These are phyloP conservation scores for Sungouiozyma intestinalis DNA, from an alignment of 805 yeast species.

Conservation along the genomic window DNA sequence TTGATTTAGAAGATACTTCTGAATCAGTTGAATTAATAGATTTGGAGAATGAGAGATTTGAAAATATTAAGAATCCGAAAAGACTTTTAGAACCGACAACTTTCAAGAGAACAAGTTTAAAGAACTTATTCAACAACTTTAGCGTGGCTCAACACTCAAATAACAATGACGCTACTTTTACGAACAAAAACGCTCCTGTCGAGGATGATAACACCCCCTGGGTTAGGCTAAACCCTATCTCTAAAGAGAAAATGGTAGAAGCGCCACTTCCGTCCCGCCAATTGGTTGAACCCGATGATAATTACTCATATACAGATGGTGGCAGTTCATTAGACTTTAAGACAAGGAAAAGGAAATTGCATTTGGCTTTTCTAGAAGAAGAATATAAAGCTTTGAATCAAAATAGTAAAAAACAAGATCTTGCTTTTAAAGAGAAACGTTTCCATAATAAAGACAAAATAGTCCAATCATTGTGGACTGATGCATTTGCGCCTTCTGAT, in stretches of 20 bases:
- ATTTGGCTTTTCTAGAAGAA: slow-evolving; percentile 4
- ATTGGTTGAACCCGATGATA: slow-evolving; percentile 9
- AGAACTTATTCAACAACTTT: slow-evolving; percentile 14
- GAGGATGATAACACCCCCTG: slow-evolving; percentile 3
- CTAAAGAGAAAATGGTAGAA: slow-evolving; percentile 10
- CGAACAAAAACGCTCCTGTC: not conserved
- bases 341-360: not conserved
- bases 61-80: slow-evolving; percentile 4
- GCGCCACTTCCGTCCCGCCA: slow-evolving; percentile 16
- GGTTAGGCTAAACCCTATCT: slow-evolving; percentile 9
- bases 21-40: slow-evolving; percentile 1
- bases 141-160: slow-evolving; percentile 1
- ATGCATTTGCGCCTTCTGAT: slow-evolving; percentile 22
- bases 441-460: slow-evolving; percentile 1
- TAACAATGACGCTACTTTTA: not conserved
- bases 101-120: slow-evolving; percentile 17
- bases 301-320: not conserved
- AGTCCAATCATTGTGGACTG: slow-evolving; percentile 20
- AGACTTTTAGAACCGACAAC: slow-evolving; percentile 9
- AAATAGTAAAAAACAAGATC: slow-evolving; percentile 1
- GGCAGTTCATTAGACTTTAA: not conserved
- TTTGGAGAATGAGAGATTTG: slow-evolving; percentile 2
- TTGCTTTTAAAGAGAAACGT: not conserved
- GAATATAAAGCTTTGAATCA: slow-evolving; percentile 13
- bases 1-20: slow-evolving; percentile 4